These are phyloP conservation scores for Fusarium aywerte DNA, from an alignment of 2,329 filamentous ascomycete genomes.

Conservation along the genomic window DNA sequence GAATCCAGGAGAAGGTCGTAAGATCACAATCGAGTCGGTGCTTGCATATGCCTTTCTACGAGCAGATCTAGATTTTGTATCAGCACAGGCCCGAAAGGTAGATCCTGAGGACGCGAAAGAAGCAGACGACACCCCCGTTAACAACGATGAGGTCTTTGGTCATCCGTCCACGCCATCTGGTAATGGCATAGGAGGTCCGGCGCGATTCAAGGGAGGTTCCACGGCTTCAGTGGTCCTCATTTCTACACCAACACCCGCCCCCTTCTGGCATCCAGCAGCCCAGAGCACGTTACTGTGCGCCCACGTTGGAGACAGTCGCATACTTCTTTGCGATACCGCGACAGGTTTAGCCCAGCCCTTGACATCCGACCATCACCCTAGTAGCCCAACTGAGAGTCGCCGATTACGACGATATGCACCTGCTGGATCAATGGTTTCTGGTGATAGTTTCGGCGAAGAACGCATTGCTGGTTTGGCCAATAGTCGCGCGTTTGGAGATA, in stretches of 20 bases:
- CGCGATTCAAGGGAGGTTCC: slow-evolving; percentile 90
- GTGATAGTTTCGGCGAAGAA: slow-evolving; percentile 95
- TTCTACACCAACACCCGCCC: slow-evolving; percentile 88
- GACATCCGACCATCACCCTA: slow-evolving; percentile 92
- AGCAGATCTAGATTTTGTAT: slow-evolving; percentile 93
- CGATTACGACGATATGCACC: slow-evolving; percentile 84
- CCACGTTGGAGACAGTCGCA: slow-evolving; percentile 92
- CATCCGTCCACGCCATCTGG: slow-evolving; percentile 64
- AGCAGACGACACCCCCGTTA: slow-evolving; percentile 83
- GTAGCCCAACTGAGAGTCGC: slow-evolving; percentile 83
- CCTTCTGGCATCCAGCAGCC: slow-evolving; percentile 93
- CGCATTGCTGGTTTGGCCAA: slow-evolving; percentile 94
- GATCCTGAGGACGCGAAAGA: slow-evolving; percentile 75
- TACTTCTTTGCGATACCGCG: slow-evolving; percentile 86
- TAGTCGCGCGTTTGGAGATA: slow-evolving; percentile 92
- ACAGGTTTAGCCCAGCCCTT: slow-evolving; percentile 83
- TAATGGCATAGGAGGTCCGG: slow-evolving; percentile 75
- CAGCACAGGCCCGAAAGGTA: slow-evolving; percentile 86
- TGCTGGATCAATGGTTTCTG: slow-evolving; percentile 81
- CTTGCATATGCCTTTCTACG: slow-evolving; percentile 93
- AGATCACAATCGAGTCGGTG: slow-evolving; percentile 77
- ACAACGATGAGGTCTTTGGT: slow-evolving; percentile 85
- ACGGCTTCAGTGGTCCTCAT: slow-evolving; percentile 91
- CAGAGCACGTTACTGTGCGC: slow-evolving; percentile 86
- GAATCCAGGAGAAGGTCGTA: slow-evolving; percentile 44